phyloP scores from a whole-genome alignment of 345 rosid species.

The Theobroma cacao region DNA sequence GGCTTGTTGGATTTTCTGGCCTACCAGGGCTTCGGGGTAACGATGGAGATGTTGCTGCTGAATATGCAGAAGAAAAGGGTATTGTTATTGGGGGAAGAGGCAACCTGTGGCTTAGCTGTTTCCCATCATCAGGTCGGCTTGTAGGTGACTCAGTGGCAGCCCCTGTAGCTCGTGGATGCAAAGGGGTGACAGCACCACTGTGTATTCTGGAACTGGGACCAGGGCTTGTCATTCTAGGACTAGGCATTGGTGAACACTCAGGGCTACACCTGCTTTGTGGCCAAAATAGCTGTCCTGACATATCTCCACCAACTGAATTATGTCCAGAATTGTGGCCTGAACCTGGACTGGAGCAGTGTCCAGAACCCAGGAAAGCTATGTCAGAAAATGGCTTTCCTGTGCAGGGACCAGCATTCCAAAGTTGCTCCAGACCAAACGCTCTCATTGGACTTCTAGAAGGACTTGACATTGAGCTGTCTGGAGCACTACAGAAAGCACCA shows the following conservation, averaged over 20 bases:
- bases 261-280: constrained; percentile 94
- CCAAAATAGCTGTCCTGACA: constrained; percentile 88
- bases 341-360: constrained; percentile 97
- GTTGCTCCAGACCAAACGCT: constrained; percentile 65
- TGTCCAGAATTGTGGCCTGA: constrained; percentile 96
- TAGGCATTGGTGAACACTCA: constrained; percentile 91
- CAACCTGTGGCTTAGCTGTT: constrained; percentile 79
- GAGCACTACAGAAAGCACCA: constrained; percentile 72
- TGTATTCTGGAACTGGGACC: constrained; percentile 97
- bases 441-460: constrained; percentile 97
- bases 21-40: constrained; percentile 94
- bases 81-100: constrained; percentile 87
- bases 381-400: constrained; percentile 73
- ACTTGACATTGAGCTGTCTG: constrained; percentile 95
- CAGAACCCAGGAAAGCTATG: constrained; percentile 76
- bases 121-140: constrained; percentile 74
- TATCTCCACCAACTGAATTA: constrained; percentile 93
- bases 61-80: constrained; percentile 83
- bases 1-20: constrained; percentile 71
- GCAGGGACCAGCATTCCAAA: constrained; percentile 62
- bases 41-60: constrained; percentile 91
- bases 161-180: constrained; percentile 91
- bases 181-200: constrained; percentile 97
- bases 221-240: constrained; percentile 97
- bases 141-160: constrained; percentile 60